These are phyloP conservation scores for Austroboletus eburneus DNA, from an alignment of 768 basidiomycete species.

Conservation along the genomic window DNA sequence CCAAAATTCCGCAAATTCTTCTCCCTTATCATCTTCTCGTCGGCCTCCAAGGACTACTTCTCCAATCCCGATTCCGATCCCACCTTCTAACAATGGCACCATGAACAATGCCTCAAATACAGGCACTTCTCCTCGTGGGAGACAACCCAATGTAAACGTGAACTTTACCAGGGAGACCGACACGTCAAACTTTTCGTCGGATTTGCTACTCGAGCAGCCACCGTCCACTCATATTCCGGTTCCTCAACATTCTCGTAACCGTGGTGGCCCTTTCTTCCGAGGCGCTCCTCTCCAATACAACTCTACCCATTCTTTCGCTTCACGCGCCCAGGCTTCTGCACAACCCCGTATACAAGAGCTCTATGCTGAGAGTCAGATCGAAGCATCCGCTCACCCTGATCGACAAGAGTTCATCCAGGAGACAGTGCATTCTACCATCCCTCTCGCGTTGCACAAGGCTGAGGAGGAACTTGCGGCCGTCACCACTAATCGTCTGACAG, in stretches of 20 bases:
- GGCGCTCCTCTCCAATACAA: conserved; percentile 35
- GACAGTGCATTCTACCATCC: conserved; percentile 60
- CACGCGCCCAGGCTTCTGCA: conserved; percentile 30
- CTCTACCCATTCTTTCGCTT: conserved; percentile 42
- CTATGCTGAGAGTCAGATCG: conserved; percentile 36
- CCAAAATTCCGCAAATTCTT: conserved; percentile 35
- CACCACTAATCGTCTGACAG: conserved; percentile 8
- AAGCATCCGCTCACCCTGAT: conserved; percentile 27
- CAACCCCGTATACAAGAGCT: conserved; percentile 45
- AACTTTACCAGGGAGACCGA: conserved; percentile 24
- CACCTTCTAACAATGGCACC: conserved; percentile 35
- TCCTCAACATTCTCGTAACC: conserved; percentile 28
- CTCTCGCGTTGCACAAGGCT: conserved; percentile 44
- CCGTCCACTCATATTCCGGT: conserved; percentile 43
- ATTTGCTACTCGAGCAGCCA: conserved; percentile 38
- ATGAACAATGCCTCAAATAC: conserved; percentile 34
- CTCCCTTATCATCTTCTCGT: conserved; percentile 40
- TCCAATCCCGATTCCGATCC: conserved; percentile 47
- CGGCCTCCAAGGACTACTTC: conserved; percentile 41
- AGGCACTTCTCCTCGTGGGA: conserved; percentile 33
- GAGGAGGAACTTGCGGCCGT: conserved; percentile 24
- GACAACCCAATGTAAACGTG: conserved; percentile 29
- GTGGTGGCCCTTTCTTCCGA: conserved; percentile 33
- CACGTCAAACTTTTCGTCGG: conserved; percentile 34
- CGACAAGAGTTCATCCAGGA: conserved; percentile 47